Percentiles rank a stretch among this genome's conserved stretches.
phyloP scores from a whole-genome alignment of 768 basidiomycete genomes.

The Lactarius hatsudake region DNA sequence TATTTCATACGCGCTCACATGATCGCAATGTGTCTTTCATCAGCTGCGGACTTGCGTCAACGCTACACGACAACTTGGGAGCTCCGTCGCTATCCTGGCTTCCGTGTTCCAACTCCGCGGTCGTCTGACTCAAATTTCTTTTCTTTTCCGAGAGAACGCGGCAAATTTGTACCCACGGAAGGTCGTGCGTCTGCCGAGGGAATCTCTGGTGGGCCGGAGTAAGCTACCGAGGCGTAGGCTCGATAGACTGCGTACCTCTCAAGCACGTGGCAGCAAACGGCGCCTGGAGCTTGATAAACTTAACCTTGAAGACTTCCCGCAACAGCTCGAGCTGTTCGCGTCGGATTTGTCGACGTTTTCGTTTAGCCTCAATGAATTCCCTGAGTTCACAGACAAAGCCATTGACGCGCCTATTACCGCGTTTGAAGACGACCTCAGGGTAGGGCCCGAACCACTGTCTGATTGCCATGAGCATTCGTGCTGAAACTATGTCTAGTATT shows the following conservation, averaged over 20 bases:
- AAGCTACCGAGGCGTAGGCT: constrained; percentile 37
- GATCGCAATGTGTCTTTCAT: not conserved
- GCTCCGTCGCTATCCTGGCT: constrained; percentile 73
- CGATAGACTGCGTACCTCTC: constrained; percentile 32
- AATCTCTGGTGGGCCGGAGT: constrained; percentile 37
- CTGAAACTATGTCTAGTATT: constrained; percentile 46
- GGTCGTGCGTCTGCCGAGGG: constrained; percentile 46
- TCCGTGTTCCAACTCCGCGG: constrained; percentile 70
- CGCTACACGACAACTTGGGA: constrained; percentile 74
- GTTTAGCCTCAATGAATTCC: constrained; percentile 72
- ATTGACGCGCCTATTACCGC: constrained; percentile 63
- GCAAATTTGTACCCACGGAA: constrained; percentile 72
- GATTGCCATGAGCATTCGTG: constrained; percentile 4
- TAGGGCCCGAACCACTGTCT: constrained; percentile 30
- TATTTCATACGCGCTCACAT: constrained; percentile 16
- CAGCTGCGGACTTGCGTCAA: constrained; percentile 76
- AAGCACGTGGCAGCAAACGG: constrained; percentile 46
- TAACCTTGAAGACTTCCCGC: constrained; percentile 66
- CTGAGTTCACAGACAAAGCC: constrained; percentile 72
- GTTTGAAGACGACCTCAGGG: constrained; percentile 69
- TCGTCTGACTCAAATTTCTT: constrained; percentile 63
- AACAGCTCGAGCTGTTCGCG: constrained; percentile 60
- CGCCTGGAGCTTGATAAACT: constrained; percentile 55
- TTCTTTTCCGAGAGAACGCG: constrained; percentile 72
- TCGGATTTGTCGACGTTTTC: constrained; percentile 64